A percentile compares a stretch with the other conserved stretches of the same genome.
Evolutionary conservation across 805 yeast species (phyloP).

Genomic region (Lachancea fermentati): DNA sequence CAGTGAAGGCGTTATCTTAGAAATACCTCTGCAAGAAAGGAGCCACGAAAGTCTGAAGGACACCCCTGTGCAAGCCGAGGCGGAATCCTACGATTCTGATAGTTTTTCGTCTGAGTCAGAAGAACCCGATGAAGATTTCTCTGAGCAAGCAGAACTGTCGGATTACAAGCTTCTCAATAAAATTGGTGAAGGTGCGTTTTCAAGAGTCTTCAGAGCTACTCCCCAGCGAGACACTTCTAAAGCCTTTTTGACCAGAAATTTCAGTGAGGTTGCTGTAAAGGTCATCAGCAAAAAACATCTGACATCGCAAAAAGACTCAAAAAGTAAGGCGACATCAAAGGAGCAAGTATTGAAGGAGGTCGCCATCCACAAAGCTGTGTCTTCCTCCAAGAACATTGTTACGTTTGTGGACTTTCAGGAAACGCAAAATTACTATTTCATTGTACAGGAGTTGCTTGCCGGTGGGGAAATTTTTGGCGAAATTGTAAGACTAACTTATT

Average conservation of each 20-base stretch:
- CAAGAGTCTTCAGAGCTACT: conserved; percentile 63
- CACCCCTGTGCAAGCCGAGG: conserved; percentile 9
- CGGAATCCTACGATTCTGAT: conserved; percentile 10
- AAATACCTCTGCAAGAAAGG: not conserved
- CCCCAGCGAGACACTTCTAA: conserved; percentile 17
- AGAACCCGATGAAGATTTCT: conserved; percentile 25
- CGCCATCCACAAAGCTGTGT: conserved; percentile 56
- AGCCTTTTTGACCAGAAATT: conserved; percentile 12
- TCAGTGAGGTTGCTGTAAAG: conserved; percentile 43
- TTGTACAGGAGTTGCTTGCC: conserved; percentile 64
- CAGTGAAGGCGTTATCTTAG: not conserved
- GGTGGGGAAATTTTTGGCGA: conserved; percentile 77
- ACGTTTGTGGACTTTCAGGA: conserved; percentile 62
- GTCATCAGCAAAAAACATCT: conserved; percentile 64
- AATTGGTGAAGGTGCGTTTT: conserved; percentile 82
- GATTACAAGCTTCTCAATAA: conserved; percentile 39
- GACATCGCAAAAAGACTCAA: conserved; percentile 43
- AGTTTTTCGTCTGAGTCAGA: conserved; percentile 11
- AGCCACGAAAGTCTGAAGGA: conserved; percentile 1
- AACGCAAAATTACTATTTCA: conserved; percentile 53
- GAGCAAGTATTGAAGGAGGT: conserved; percentile 77
- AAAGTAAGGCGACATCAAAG: conserved; percentile 24
- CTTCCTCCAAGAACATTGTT: conserved; percentile 52
- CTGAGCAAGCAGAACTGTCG: conserved; percentile 33
- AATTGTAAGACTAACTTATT: conserved; percentile 60